Percentiles rank a stretch among this genome's conserved stretches.
Evolutionary conservation across 2,329 filamentous ascomycete genomes (phyloP).

Genomic region (Xylariaceae sp.): DNA sequence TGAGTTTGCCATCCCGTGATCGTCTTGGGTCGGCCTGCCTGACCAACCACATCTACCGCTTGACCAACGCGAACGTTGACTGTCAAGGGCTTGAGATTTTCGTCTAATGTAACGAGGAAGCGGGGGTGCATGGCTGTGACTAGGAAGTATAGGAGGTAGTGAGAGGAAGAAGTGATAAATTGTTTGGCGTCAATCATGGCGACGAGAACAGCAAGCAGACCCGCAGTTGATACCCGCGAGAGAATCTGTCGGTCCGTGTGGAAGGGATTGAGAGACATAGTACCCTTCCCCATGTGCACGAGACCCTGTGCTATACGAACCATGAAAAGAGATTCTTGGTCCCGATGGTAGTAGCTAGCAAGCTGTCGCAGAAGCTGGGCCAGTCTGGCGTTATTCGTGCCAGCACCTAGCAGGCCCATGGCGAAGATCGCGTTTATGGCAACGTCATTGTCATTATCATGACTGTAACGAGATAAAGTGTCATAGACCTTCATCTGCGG

Average conservation of each 20-base stretch:
- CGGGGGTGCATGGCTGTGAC: slow-evolving; percentile 96
- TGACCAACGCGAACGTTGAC: slow-evolving; percentile 98
- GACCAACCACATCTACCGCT: slow-evolving; percentile 96
- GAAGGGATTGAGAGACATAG: slow-evolving; percentile 95
- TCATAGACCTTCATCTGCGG: slow-evolving; percentile 99
- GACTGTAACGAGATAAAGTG: slow-evolving; percentile 93
- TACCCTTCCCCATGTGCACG: slow-evolving; percentile 98
- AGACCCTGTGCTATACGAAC: slow-evolving; percentile 97
- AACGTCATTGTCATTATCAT: slow-evolving; percentile 98
- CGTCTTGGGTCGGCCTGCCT: slow-evolving; percentile 95
- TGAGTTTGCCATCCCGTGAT: slow-evolving; percentile 99
- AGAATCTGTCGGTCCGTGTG: slow-evolving; percentile 97
- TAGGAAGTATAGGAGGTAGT: slow-evolving; percentile 97
- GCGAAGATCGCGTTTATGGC: slow-evolving; percentile 98
- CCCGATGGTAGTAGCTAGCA: slow-evolving; percentile 96
- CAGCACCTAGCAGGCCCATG: slow-evolving; percentile 95
- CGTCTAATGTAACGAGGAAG: slow-evolving; percentile 94
- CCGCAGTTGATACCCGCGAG: slow-evolving; percentile 86
- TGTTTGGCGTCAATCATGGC: slow-evolving; percentile 95
- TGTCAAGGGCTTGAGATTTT: slow-evolving; percentile 88
- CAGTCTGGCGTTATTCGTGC: slow-evolving; percentile 96
- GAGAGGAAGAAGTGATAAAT: slow-evolving; percentile 67
- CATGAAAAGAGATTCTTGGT: slow-evolving; percentile 97
- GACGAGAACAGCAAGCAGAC: slow-evolving; percentile 85
- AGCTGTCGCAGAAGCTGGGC: slow-evolving; percentile 93